A percentile compares a stretch with the other conserved stretches of the same genome.
Conservation (phyloP, 2,329 filamentous ascomycete species). For the Diaporthe aspalathi region DNA sequence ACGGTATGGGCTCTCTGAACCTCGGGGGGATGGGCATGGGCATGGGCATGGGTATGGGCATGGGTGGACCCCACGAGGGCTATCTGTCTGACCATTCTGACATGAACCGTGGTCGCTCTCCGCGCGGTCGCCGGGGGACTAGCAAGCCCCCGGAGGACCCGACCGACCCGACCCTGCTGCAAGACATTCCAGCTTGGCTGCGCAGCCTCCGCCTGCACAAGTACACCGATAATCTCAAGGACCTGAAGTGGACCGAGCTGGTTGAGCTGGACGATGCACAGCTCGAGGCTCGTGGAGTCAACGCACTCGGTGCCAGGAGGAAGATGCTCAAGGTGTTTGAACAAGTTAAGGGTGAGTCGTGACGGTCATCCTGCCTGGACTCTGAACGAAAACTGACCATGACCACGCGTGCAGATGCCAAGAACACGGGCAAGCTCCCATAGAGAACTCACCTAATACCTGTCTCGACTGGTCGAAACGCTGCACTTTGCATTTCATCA, state of each 20-base stretch:
- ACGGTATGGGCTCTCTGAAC: constrained; percentile 76
- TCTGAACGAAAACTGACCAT: constrained; percentile 48
- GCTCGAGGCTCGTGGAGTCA: constrained; percentile 91
- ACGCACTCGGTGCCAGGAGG: constrained; percentile 90
- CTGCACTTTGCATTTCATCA: constrained; percentile 26
- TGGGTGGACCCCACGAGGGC: constrained; percentile 78
- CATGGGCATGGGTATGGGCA: constrained; percentile 73
- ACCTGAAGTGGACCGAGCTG: constrained; percentile 95
- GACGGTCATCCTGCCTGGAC: not conserved
- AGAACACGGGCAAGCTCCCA: constrained; percentile 76
- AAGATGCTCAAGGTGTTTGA: constrained; percentile 99
- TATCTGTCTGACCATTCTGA: constrained; percentile 96
- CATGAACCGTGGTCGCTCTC: constrained; percentile 88
- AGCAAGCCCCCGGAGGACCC: constrained; percentile 98
- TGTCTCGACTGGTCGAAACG: constrained; percentile 6
- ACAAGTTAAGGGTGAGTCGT: constrained; percentile 79
- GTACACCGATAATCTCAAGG: constrained; percentile 98
- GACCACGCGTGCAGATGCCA: constrained; percentile 68
- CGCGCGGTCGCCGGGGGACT: constrained; percentile 89
- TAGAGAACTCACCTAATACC: constrained; percentile 46
- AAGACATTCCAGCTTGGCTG: constrained; percentile 97
- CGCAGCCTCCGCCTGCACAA: constrained; percentile 95
- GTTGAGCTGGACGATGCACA: constrained; percentile 93
- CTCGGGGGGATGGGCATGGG: constrained; percentile 79
- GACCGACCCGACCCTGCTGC: constrained; percentile 87